A percentile compares a stretch with the other conserved stretches of the same genome.
Evolutionary conservation across 768 basidiomycete species (phyloP).

Genomic region (Collybiopsis luxurians): DNA sequence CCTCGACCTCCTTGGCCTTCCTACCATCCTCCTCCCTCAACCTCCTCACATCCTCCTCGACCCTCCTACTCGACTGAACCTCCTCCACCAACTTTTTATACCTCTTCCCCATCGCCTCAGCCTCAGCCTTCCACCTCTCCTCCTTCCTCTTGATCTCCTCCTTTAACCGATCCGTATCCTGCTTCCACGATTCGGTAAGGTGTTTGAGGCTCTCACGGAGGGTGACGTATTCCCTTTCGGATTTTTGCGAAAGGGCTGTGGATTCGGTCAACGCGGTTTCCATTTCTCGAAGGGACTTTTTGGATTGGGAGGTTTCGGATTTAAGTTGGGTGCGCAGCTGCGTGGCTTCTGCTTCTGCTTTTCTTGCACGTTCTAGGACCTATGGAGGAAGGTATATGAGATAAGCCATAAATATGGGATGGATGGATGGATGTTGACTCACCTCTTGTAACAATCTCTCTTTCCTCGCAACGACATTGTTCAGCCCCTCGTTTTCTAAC

Average conservation of each 20-base stretch:
- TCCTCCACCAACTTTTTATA: conserved; percentile 65
- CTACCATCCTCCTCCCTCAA: conserved; percentile 49
- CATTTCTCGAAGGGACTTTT: conserved; percentile 80
- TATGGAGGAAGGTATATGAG: conserved; percentile 20
- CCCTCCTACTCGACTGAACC: conserved; percentile 49
- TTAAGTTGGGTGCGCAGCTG: conserved; percentile 72
- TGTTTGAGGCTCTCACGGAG: conserved; percentile 74
- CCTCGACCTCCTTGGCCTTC: conserved; percentile 56
- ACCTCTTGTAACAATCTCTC: conserved; percentile 87
- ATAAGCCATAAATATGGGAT: not conserved
- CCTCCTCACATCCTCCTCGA: conserved; percentile 44
- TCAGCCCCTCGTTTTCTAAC: conserved; percentile 84
- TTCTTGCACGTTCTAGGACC: conserved; percentile 82
- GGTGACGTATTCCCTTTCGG: conserved; percentile 79
- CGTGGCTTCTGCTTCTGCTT: conserved; percentile 77
- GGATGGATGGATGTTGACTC: conserved; percentile 11
- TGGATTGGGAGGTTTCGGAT: conserved; percentile 65
- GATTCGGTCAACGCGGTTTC: conserved; percentile 71
- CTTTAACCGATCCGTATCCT: conserved; percentile 66
- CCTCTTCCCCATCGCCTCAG: conserved; percentile 66
- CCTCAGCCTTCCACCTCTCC: conserved; percentile 64
- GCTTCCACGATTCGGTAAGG: conserved; percentile 70
- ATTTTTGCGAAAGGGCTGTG: conserved; percentile 73
- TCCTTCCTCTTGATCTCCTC: conserved; percentile 78
- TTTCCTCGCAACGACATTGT: conserved; percentile 85